phyloP scores from a whole-genome alignment of 768 basidiomycete genomes.

The Pleurotus pulmonarius region DNA sequence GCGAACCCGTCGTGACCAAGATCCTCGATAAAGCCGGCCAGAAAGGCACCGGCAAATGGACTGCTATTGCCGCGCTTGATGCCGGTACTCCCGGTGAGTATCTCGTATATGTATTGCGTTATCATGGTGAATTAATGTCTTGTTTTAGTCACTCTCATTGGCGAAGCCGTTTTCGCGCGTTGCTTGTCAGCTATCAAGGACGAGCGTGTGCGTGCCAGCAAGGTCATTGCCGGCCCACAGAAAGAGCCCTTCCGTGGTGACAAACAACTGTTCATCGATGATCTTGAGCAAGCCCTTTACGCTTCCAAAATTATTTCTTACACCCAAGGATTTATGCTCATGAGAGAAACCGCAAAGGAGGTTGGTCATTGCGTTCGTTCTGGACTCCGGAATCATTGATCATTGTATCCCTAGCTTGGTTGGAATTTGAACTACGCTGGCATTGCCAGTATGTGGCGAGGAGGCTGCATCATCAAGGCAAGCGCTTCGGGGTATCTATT shows the following conservation, averaged over 20 bases:
- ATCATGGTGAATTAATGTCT: constrained; percentile 7
- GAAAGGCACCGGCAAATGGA: constrained; percentile 99
- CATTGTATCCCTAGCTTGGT: constrained; percentile 38
- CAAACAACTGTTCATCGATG: constrained; percentile 98
- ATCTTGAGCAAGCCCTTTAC: constrained; percentile 98
- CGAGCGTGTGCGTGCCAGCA: constrained; percentile 92
- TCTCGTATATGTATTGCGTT: constrained; percentile 6
- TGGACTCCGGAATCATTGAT: not conserved
- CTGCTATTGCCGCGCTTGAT: constrained; percentile 94
- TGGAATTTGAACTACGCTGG: constrained; percentile 98
- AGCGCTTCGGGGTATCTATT: not conserved
- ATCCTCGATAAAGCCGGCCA: constrained; percentile 96
- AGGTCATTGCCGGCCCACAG: constrained; percentile 84
- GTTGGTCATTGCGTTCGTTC: constrained; percentile 26
- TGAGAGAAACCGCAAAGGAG: constrained; percentile 97
- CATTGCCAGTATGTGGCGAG: constrained; percentile 99
- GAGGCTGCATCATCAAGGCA: constrained; percentile 98
- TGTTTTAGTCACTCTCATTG: constrained; percentile 88
- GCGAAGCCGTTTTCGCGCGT: constrained; percentile 98
- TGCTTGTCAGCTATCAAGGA: constrained; percentile 97
- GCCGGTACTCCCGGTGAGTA: constrained; percentile 77
- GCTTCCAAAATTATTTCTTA: constrained; percentile 99
- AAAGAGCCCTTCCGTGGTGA: constrained; percentile 94
- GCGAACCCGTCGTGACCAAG: constrained; percentile 85
- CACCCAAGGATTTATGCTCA: constrained; percentile 99